Evolutionary conservation across 1,139 yeast genomes (phyloP).

Genomic region (Arxiozyma telluris): DNA sequence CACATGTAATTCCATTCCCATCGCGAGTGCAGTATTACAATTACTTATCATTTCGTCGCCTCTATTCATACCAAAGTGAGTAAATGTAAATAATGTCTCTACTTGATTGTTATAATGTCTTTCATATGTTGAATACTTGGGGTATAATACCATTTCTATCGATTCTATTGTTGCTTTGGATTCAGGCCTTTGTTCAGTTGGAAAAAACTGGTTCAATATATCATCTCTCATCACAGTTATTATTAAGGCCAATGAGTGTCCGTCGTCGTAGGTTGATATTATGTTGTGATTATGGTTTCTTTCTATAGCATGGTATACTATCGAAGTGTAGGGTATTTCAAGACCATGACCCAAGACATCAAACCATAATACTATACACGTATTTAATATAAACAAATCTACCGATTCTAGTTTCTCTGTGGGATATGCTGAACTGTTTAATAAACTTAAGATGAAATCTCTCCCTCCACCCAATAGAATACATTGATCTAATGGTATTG

Average conservation of each 20-base stretch:
- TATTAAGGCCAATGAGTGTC: conserved; percentile 23
- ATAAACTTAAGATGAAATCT: conserved; percentile 22
- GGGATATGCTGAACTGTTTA: conserved; percentile 4
- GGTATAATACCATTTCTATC: conserved; percentile 30
- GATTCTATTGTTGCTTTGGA: conserved; percentile 10
- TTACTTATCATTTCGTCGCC: conserved; percentile 33
- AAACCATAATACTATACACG: conserved; percentile 34
- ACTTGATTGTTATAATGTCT: conserved; percentile 30
- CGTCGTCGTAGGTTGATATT: conserved; percentile 10
- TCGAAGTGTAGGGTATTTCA: conserved; percentile 29
- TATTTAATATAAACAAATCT: conserved; percentile 33
- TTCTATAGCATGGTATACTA: conserved; percentile 31
- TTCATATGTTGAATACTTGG: conserved; percentile 31
- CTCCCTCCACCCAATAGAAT: conserved; percentile 37
- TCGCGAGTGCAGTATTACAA: conserved; percentile 26
- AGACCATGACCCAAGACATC: conserved; percentile 29
- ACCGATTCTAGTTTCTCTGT: conserved; percentile 13
- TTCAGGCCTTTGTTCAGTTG: not conserved
- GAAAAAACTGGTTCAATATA: conserved; percentile 20
- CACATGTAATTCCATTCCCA: conserved; percentile 23
- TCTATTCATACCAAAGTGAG: conserved; percentile 33
- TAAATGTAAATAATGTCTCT: conserved; percentile 32
- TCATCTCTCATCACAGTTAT: conserved; percentile 25
- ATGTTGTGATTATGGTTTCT: conserved; percentile 9
- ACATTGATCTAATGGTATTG: conserved; percentile 21